A percentile compares a stretch with the other conserved stretches of the same genome.
phyloP scores from a whole-genome alignment of 805 yeast species.

The Priceomyces medius region DNA sequence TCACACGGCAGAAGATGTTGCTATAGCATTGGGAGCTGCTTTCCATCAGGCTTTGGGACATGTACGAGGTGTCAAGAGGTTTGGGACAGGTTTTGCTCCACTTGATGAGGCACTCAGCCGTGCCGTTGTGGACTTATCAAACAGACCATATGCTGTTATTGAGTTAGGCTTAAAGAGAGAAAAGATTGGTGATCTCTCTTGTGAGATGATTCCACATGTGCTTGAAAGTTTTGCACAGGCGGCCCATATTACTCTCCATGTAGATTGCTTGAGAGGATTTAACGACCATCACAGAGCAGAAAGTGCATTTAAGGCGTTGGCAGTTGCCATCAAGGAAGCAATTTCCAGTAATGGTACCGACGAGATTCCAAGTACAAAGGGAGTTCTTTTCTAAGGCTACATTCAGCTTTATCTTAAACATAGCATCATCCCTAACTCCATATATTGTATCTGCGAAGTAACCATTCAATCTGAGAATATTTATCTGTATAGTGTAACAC shows the following conservation, averaged over 20 bases:
- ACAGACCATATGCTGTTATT: constrained; percentile 87
- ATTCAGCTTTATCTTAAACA: no score
- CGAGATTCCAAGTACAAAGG: constrained; percentile 96
- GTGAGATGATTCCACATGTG: constrained; percentile 99
- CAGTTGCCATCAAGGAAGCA: constrained; percentile 88
- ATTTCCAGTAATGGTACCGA: constrained; percentile 76
- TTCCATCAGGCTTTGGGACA: constrained; percentile 88
- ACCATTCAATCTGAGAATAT: no score
- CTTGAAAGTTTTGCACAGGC: constrained; percentile 91
- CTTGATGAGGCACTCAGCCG: constrained; percentile 93
- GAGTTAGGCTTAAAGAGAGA: constrained; percentile 91
- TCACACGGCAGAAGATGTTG: constrained; percentile 95
- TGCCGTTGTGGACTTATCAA: constrained; percentile 94
- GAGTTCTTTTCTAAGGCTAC: constrained; percentile 66
- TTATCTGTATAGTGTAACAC: no score
- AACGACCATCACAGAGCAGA: constrained; percentile 98
- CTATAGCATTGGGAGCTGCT: constrained; percentile 86
- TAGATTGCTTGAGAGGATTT: constrained; percentile 88
- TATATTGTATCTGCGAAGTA: no score
- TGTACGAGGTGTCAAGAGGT: constrained; percentile 86
- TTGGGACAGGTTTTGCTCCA: constrained; percentile 93
- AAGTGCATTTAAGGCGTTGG: constrained; percentile 93
- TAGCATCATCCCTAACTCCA: no score
- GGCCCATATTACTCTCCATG: constrained; percentile 88
- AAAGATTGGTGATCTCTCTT: constrained; percentile 84